These are phyloP conservation scores for Powellomyces hirtus DNA, from an alignment of 192 early-diverging fungal genomes.

Conservation along the genomic window DNA sequence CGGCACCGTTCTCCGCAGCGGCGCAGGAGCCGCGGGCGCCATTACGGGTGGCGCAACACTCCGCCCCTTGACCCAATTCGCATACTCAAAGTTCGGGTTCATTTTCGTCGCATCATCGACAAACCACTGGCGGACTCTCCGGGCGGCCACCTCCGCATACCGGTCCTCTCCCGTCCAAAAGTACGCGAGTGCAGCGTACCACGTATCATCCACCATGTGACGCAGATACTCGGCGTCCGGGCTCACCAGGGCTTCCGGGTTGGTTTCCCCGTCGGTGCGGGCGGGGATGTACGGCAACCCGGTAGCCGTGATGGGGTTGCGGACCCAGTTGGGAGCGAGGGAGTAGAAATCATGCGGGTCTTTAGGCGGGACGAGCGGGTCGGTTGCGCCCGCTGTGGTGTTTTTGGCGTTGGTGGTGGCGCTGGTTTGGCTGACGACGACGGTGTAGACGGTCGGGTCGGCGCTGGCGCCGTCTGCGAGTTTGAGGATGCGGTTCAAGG, in stretches of 20 bases:
- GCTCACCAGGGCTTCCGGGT: conserved; percentile 52
- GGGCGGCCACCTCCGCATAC: conserved; percentile 41
- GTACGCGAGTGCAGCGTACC: conserved; percentile 42
- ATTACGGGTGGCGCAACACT: neutral
- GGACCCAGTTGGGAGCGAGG: conserved; percentile 61
- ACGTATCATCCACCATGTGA: conserved; percentile 11
- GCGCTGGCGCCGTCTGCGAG: conserved; percentile 31
- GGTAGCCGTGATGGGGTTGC: conserved; percentile 25
- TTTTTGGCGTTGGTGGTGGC: no score
- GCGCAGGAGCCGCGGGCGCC: neutral
- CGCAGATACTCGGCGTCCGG: conserved; percentile 37
- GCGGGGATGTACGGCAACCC: conserved; percentile 42
- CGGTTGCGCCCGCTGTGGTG: neutral
- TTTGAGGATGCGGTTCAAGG: conserved; percentile 22
- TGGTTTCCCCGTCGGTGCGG: conserved; percentile 46
- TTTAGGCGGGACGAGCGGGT: conserved; percentile 40
- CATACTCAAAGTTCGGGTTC: conserved; percentile 62
- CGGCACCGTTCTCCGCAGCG: neutral
- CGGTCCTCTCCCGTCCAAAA: conserved; percentile 48
- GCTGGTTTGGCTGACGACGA: conserved; percentile 45
- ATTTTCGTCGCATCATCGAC: conserved; percentile 52
- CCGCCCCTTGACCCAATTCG: conserved; percentile 44
- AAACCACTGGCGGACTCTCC: conserved; percentile 53
- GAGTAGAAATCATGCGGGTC: conserved; percentile 59
- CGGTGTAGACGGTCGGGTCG: conserved; percentile 48